Conservation (phyloP, 768 basidiomycete genomes). For the Suillus subaureus region DNA sequence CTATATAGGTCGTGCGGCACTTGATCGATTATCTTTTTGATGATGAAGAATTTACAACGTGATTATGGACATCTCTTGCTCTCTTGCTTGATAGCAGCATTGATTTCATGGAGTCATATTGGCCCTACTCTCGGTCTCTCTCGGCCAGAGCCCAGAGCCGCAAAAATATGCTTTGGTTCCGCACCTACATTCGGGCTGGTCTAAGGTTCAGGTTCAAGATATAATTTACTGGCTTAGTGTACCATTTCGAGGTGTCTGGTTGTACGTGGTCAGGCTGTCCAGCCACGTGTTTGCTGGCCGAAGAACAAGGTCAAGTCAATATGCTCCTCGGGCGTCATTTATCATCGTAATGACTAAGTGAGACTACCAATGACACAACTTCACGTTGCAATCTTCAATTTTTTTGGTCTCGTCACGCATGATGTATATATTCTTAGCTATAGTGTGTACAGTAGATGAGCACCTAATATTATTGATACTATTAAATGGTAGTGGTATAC, state of each 20-base stretch:
- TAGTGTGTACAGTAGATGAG: no score
- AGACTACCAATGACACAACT: no score
- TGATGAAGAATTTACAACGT: slow-evolving; percentile 17
- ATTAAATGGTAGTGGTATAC: no score
- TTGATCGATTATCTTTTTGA: slow-evolving; percentile 62
- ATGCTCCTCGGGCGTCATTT: no score
- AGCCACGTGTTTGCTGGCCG: no score
- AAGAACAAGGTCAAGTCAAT: no score
- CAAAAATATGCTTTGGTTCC: neutral
- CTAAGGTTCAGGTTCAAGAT: neutral
- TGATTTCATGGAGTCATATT: neutral
- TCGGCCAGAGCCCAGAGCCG: neutral
- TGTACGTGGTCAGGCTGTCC: neutral
- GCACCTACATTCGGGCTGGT: neutral
- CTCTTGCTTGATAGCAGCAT: neutral
- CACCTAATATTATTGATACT: no score
- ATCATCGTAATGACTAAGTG: no score
- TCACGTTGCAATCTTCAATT: no score
- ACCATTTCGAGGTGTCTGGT: neutral
- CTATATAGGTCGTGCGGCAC: slow-evolving; percentile 45
- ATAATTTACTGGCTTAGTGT: neutral
- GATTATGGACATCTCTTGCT: neutral
- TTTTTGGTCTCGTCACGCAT: no score
- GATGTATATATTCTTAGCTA: no score
- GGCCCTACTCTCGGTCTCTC: neutral